These are phyloP conservation scores for Pestalotiopsis sp. DNA, from an alignment of 2,329 filamentous ascomycete genomes.

Conservation along the genomic window DNA sequence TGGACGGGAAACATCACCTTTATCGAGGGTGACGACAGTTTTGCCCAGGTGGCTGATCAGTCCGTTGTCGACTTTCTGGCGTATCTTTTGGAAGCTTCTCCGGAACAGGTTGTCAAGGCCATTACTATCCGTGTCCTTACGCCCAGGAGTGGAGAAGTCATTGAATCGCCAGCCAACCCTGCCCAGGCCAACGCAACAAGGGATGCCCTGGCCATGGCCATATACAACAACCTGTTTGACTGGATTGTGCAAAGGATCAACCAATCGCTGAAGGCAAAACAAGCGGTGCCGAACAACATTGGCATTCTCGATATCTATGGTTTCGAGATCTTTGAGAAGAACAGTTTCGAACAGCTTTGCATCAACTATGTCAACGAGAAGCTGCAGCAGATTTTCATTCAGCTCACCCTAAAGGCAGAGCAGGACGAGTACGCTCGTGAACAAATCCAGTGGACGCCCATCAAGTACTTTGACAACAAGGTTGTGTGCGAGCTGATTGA, in stretches of 20 bases:
- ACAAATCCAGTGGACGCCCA: conserved; percentile 97
- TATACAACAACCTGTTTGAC: conserved; percentile 97
- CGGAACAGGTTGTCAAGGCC: conserved; percentile 78
- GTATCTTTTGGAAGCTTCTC: conserved; percentile 87
- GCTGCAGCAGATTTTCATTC: conserved; percentile 98
- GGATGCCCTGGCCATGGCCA: conserved; percentile 91
- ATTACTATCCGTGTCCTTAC: conserved; percentile 87
- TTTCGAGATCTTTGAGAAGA: conserved; percentile 99
- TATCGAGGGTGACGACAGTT: conserved; percentile 83
- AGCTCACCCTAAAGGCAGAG: conserved; percentile 92
- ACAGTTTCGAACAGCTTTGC: conserved; percentile 97
- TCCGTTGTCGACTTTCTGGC: conserved; percentile 94
- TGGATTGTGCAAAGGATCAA: conserved; percentile 97
- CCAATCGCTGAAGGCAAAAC: conserved; percentile 78
- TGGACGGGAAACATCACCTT: conserved; percentile 97
- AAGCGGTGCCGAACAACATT: conserved; percentile 78
- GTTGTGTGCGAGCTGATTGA: conserved; percentile 97
- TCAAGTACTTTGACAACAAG: conserved; percentile 99
- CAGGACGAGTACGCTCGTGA: conserved; percentile 97
- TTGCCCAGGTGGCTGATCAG: conserved; percentile 83
- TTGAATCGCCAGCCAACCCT: conserved; percentile 79
- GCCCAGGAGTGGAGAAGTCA: conserved; percentile 66
- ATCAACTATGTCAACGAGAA: conserved; percentile 99
- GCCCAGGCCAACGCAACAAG: conserved; percentile 84
- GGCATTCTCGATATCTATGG: conserved; percentile 99